Evolutionary conservation across 306 rosid genomes (phyloP).

Genomic region (Trichosanthes truncata): DNA sequence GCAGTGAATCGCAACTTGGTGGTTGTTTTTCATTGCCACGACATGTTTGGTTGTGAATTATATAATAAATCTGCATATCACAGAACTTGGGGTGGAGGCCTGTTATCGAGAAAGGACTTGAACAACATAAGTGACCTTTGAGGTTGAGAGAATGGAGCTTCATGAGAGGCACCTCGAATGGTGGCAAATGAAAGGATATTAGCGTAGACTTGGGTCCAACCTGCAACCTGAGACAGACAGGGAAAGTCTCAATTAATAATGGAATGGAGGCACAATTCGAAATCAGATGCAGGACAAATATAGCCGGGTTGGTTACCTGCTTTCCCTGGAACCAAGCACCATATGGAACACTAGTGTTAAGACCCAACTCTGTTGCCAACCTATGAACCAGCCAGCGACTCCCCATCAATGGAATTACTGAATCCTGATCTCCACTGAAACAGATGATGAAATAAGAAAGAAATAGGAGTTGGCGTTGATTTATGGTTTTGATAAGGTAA

Average conservation of each 20-base stretch:
- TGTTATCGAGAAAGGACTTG: slow-evolving; percentile 24
- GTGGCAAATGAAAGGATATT: slow-evolving; percentile 24
- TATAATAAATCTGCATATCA: neutral
- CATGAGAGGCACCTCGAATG: slow-evolving; percentile 32
- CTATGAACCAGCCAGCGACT: slow-evolving; percentile 67
- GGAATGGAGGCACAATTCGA: neutral
- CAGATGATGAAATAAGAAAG: neutral
- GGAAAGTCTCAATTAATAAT: neutral
- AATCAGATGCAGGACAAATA: neutral
- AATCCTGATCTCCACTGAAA: slow-evolving; percentile 91
- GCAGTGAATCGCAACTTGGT: neutral
- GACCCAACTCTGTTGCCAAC: slow-evolving; percentile 51
- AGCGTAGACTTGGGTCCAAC: slow-evolving; percentile 33
- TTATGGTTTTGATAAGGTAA: neutral
- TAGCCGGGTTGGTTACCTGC: slow-evolving; percentile 33
- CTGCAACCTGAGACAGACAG: slow-evolving; percentile 19
- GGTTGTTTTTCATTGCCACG: neutral
- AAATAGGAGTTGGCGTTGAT: neutral
- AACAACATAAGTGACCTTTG: slow-evolving; percentile 27
- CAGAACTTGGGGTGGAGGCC: slow-evolving; percentile 13
- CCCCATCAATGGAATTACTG: slow-evolving; percentile 81
- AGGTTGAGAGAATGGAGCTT: slow-evolving; percentile 32
- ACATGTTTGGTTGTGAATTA: neutral
- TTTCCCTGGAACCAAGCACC: slow-evolving; percentile 88
- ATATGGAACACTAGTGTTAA: slow-evolving; percentile 66